A percentile compares a stretch with the other conserved stretches of the same genome.
Evolutionary conservation across 2,329 filamentous ascomycete species (phyloP).

Genomic region (Colletotrichum sp.): DNA sequence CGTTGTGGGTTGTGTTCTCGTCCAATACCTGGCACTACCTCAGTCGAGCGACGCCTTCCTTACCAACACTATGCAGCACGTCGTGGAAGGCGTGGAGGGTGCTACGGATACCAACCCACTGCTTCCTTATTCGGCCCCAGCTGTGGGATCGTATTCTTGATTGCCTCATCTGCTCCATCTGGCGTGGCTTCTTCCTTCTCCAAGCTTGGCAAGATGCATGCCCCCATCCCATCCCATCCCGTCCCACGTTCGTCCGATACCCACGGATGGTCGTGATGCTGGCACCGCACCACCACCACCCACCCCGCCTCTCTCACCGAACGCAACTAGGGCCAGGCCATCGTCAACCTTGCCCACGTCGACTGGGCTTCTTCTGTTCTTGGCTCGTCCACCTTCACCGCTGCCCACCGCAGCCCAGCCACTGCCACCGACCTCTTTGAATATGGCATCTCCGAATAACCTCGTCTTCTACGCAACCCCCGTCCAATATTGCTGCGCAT

Average conservation of each 20-base stretch:
- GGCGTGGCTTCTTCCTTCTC: neutral
- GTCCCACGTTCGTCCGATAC: neutral
- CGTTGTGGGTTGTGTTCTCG: neutral
- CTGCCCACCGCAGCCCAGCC: neutral
- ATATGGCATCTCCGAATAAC: neutral
- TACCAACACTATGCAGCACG: neutral
- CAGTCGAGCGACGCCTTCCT: neutral
- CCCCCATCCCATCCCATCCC: neutral
- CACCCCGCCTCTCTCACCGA: constrained; percentile 7
- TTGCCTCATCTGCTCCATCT: neutral
- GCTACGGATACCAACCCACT: neutral
- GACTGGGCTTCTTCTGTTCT: neutral
- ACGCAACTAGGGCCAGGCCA: neutral
- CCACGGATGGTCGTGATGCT: neutral
- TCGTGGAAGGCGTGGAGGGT: neutral
- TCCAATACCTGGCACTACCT: neutral
- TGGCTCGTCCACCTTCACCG: neutral
- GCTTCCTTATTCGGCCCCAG: neutral
- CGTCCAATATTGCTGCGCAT: neutral
- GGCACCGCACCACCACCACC: neutral
- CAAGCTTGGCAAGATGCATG: neutral
- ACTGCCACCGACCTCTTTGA: neutral
- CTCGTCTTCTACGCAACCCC: neutral
- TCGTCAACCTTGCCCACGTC: neutral
- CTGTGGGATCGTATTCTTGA: neutral